These are phyloP conservation scores for Allantophomopsis cytisporea DNA, from an alignment of 2,329 filamentous ascomycete species.

Conservation along the genomic window DNA sequence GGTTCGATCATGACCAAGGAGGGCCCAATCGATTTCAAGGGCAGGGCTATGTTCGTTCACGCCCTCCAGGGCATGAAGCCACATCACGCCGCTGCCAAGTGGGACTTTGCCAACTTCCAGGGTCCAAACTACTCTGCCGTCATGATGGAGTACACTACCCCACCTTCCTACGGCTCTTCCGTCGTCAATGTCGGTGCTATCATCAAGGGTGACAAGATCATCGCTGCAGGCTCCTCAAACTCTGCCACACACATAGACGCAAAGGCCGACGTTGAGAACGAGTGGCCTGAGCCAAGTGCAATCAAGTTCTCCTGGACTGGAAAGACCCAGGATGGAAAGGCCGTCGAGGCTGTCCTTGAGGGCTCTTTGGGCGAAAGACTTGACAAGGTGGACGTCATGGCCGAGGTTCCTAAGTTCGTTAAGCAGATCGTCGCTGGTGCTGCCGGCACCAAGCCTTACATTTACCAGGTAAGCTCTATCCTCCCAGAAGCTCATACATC, in stretches of 20 bases:
- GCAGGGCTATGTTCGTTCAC: conserved; percentile 66
- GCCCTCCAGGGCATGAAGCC: conserved; percentile 98
- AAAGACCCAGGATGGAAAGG: conserved; percentile 62
- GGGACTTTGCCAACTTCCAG: conserved; percentile 93
- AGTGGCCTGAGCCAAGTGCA: conserved; percentile 77
- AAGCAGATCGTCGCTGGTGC: conserved; percentile 85
- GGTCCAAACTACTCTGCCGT: conserved; percentile 74
- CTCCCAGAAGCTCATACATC: neutral
- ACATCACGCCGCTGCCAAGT: conserved; percentile 81
- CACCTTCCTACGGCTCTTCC: conserved; percentile 81
- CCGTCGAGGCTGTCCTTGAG: conserved; percentile 55
- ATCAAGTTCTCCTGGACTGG: conserved; percentile 70
- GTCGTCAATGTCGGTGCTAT: conserved; percentile 73
- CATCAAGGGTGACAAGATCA: conserved; percentile 65
- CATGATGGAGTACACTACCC: conserved; percentile 94
- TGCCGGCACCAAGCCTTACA: conserved; percentile 89
- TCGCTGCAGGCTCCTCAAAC: conserved; percentile 56
- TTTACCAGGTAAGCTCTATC: conserved; percentile 63
- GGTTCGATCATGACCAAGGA: conserved; percentile 76
- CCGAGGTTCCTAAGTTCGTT: conserved; percentile 87
- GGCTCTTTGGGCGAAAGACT: conserved; percentile 53
- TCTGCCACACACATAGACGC: conserved; percentile 55
- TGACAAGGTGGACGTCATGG: conserved; percentile 91
- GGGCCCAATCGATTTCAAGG: conserved; percentile 70
- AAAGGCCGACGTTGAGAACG: conserved; percentile 61